Conservation (phyloP, 768 basidiomycete species). For the Pleurotus eryngii region DNA sequence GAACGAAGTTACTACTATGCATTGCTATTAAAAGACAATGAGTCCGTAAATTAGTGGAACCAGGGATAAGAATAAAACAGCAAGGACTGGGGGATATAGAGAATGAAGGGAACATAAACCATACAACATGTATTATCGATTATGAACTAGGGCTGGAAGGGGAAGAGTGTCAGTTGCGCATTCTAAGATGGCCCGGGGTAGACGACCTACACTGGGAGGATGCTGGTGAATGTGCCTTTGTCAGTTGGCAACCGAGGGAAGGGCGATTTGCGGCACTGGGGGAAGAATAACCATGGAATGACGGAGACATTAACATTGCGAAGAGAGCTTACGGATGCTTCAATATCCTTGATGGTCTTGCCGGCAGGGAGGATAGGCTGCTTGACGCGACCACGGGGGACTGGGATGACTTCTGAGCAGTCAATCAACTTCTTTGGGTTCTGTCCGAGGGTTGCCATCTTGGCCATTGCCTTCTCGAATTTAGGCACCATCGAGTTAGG, state of each 20-base stretch:
- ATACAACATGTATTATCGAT: neutral
- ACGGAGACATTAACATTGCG: neutral
- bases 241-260: constrained; percentile 22
- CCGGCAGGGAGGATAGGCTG: constrained; percentile 24
- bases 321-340: constrained; percentile 21
- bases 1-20: neutral
- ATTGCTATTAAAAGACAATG: too few species aligned
- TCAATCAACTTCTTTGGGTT: constrained; percentile 18
- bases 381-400: constrained; percentile 11
- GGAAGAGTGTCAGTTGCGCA: neutral
- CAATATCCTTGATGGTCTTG: constrained; percentile 23
- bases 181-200: neutral
- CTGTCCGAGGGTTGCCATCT: constrained; percentile 29
- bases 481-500: constrained; percentile 19
- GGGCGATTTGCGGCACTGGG: constrained; percentile 18
- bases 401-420: constrained; percentile 25
- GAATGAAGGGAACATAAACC: neutral
- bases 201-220: neutral
- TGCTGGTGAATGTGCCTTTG: constrained; percentile 9
- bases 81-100: neutral
- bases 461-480: constrained; percentile 30
- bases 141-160: neutral
- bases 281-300: neutral
- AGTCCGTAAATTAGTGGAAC: neutral
- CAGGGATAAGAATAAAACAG: neutral